Evolutionary conservation across 495 filamentous ascomycete species (phyloP).

Genomic region (Penicillium tannophilum): DNA sequence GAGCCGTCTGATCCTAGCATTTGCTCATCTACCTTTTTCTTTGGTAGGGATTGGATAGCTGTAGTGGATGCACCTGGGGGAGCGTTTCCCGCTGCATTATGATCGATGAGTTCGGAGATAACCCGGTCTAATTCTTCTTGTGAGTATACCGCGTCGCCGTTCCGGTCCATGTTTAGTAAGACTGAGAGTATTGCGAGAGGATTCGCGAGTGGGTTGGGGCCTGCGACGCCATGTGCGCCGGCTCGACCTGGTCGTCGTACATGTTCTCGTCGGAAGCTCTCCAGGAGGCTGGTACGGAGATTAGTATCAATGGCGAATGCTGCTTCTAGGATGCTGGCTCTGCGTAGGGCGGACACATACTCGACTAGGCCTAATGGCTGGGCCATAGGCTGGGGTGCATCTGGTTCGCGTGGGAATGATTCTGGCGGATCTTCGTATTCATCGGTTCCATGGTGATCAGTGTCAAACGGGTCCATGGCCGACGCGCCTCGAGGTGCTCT

Average conservation of each 20-base stretch:
- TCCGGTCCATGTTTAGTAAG: conserved; percentile 61
- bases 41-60: conserved; percentile 74
- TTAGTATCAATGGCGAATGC: conserved; percentile 11
- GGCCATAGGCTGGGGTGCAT: conserved; percentile 33
- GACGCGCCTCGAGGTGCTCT: conserved; percentile 1
- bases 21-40: conserved; percentile 62
- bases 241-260: conserved; percentile 16
- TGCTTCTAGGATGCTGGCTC: no score
- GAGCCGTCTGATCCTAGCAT: conserved; percentile 66
- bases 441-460: conserved; percentile 10
- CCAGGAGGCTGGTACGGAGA: conserved; percentile 32
- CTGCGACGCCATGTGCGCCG: conserved; percentile 25
- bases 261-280: conserved; percentile 28
- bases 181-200: conserved; percentile 41
- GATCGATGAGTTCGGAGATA: conserved; percentile 84
- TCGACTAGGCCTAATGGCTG: conserved; percentile 34
- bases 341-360: conserved; percentile 29
- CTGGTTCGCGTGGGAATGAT: conserved; percentile 36
- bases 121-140: conserved; percentile 91
- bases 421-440: conserved; percentile 21
- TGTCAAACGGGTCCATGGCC: conserved; percentile 13
- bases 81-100: conserved; percentile 70
- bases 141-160: conserved; percentile 86
- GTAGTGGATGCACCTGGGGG: conserved; percentile 77
- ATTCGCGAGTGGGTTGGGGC: conserved; percentile 34